These are phyloP conservation scores for Kurtzmaniella quercitrusa DNA, from an alignment of 1,139 yeast species.

Conservation along the genomic window DNA sequence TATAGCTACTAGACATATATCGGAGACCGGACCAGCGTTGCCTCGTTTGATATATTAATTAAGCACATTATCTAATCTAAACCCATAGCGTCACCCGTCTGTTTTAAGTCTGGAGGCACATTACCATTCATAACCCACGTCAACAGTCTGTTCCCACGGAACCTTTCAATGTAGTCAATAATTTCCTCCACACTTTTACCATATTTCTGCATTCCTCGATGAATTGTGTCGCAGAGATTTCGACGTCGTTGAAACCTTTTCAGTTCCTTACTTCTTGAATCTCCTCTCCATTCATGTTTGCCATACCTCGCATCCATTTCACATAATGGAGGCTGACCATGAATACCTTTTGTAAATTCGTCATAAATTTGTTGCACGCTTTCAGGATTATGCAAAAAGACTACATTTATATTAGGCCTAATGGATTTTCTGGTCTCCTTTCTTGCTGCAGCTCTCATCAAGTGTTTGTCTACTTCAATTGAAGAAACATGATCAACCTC, in stretches of 20 bases:
- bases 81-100: not conserved
- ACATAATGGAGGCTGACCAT: conserved; percentile 43
- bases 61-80: not conserved
- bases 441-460: not conserved
- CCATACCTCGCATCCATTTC: conserved; percentile 45
- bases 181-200: conserved; percentile 43
- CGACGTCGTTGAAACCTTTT: conserved; percentile 45
- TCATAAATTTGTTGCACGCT: conserved; percentile 45
- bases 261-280: conserved; percentile 44
- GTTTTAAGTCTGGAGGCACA: conserved; percentile 33
- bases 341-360: conserved; percentile 44
- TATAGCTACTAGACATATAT: no score
- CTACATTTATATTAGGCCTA: conserved; percentile 32
- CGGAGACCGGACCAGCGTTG: no score
- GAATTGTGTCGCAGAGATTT: conserved; percentile 44
- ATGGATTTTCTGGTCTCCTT: not conserved
- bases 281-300: conserved; percentile 47
- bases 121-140: conserved; percentile 53
- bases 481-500: not conserved
- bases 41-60: not conserved
- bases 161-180: conserved; percentile 39
- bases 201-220: conserved; percentile 38
- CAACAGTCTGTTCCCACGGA: conserved; percentile 41
- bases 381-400: conserved; percentile 45
- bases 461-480: not conserved